Percentiles rank a stretch among this genome's conserved stretches.
These are phyloP conservation scores for Selenicereus undatus DNA, from an alignment of 148 eudicot species.

Conservation along the genomic window DNA sequence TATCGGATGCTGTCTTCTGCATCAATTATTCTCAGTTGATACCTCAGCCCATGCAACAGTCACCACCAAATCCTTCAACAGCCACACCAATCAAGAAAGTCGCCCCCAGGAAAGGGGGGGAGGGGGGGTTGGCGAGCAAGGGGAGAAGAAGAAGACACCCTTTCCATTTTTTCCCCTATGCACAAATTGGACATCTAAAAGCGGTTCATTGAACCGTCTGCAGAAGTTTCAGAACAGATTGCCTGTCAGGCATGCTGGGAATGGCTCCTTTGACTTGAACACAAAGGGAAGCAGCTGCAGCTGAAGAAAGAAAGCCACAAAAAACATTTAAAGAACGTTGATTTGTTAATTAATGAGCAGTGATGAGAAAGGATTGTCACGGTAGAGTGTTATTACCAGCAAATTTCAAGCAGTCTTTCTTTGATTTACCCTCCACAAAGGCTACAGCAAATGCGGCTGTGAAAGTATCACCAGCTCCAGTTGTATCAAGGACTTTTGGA, in stretches of 20 bases:
- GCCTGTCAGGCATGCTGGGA: conserved; percentile 90
- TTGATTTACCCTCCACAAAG: conserved; percentile 75
- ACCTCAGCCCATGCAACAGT: neutral
- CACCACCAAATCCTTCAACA: neutral
- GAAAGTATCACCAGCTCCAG: conserved; percentile 94
- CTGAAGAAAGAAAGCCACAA: conserved; percentile 36
- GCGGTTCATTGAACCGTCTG: conserved; percentile 27
- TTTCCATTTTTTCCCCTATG: conserved; percentile 21
- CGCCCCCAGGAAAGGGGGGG: neutral
- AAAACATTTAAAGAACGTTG: neutral
- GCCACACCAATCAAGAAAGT: neutral
- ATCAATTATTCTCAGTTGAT: neutral
- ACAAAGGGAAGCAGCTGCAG: conserved; percentile 96
- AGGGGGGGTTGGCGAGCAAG: neutral
- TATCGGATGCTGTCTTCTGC: neutral
- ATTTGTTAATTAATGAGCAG: neutral
- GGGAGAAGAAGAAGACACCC: too few species aligned
- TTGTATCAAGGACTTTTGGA: conserved; percentile 71
- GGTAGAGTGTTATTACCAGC: conserved; percentile 50
- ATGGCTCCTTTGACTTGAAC: conserved; percentile 98
- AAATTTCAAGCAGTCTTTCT: conserved; percentile 74
- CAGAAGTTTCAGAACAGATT: conserved; percentile 67
- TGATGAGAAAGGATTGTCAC: neutral
- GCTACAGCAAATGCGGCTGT: conserved; percentile 96
- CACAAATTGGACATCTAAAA: conserved; percentile 19